These are phyloP conservation scores for Fraxinus angustifolia DNA, from an alignment of 305 asterid genomes.

Conservation along the genomic window DNA sequence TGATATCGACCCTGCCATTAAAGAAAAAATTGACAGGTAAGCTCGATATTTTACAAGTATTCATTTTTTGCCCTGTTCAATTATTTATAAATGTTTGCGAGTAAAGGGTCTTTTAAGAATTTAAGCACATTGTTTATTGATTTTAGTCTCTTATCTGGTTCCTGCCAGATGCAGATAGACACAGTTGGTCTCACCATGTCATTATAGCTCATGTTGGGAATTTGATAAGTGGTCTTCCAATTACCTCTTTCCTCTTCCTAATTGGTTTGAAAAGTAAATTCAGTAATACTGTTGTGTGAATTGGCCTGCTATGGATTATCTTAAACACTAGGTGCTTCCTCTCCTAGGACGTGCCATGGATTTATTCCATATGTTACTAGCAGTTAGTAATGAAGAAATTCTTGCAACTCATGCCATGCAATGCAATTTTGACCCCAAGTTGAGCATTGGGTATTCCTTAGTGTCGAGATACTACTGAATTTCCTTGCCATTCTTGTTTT, in stretches of 20 bases:
- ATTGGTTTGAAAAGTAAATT: not conserved
- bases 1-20: conserved; percentile 82
- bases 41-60: conserved; percentile 2
- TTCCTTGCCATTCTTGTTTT: not conserved
- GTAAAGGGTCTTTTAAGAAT: not conserved
- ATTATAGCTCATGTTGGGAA: not conserved
- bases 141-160: not conserved
- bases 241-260: not conserved
- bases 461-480: not conserved
- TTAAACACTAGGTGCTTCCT: not conserved
- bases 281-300: not conserved
- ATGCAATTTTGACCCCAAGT: not conserved
- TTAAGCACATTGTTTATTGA: not conserved
- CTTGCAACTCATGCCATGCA: not conserved
- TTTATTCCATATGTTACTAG: not conserved
- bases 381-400: not conserved
- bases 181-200: not conserved
- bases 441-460: not conserved
- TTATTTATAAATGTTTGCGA: conserved; percentile 5
- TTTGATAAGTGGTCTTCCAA: not conserved
- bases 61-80: conserved; percentile 2
- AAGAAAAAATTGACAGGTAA: conserved; percentile 90
- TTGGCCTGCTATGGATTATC: not conserved
- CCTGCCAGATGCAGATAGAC: not conserved
- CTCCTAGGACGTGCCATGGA: not conserved